phyloP scores from a whole-genome alignment of 2,329 filamentous ascomycete genomes.

The Aspergillus fructus region DNA sequence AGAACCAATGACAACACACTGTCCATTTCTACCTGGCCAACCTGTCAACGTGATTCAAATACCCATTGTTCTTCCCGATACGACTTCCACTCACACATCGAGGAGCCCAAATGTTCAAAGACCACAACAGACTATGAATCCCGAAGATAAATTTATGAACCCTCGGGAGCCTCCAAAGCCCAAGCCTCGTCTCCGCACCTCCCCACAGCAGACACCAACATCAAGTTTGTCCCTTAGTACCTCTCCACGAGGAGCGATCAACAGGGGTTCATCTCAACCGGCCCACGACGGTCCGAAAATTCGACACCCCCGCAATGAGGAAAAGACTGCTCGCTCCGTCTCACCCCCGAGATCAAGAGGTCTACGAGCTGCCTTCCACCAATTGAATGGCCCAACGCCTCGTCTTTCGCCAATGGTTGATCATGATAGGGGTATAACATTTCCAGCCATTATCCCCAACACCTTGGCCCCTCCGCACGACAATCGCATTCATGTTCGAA shows the following conservation, averaged over 20 bases:
- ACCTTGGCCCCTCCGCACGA: not conserved
- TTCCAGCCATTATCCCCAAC: not conserved
- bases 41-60: constrained; percentile 80
- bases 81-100: constrained; percentile 52
- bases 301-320: constrained; percentile 21
- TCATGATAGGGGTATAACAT: constrained; percentile 2
- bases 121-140: constrained; percentile 72
- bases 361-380: constrained; percentile 38
- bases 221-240: constrained; percentile 28
- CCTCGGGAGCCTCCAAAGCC: constrained; percentile 61
- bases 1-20: constrained; percentile 72
- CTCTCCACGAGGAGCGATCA: constrained; percentile 26
- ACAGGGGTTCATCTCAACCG: constrained; percentile 37
- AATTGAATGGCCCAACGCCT: constrained; percentile 30
- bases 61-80: constrained; percentile 63
- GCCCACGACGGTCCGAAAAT: constrained; percentile 23
- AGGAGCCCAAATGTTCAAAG: constrained; percentile 63
- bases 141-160: constrained; percentile 70
- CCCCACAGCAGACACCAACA: constrained; percentile 32
- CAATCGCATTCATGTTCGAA: constrained; percentile 8
- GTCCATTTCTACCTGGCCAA: constrained; percentile 85
- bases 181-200: constrained; percentile 47
- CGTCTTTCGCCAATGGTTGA: constrained; percentile 13
- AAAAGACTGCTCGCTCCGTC: constrained; percentile 34
- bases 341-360: constrained; percentile 38